Evolutionary conservation across 1,284 basidiomycete species (phyloP), one percentile per base, ranked within the genome.

Genomic region (Cryptococcus wingfieldii): DNA sequence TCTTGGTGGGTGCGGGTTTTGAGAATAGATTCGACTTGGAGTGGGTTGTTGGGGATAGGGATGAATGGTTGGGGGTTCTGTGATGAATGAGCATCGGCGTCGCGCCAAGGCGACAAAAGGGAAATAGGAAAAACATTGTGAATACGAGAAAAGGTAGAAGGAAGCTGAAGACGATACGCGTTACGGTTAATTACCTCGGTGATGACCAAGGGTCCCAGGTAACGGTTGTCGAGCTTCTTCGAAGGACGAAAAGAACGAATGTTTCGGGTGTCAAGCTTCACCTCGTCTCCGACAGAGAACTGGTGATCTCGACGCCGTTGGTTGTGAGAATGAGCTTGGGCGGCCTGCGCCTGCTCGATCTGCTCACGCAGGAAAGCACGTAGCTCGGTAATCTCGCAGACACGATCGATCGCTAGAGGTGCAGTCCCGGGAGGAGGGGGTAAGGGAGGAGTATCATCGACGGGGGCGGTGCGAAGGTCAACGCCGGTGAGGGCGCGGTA

Each of bases 401-500:
- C 38, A 2, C 3, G 3, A n/a, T 39, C 3, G 3, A 46, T 27
- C 0, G 28, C 18, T 25, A 25, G 12, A 23, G 6, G 25, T 23
- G 23, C 3, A 2, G 23, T 23, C 23, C 23, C 3, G 23, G 23
- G 23, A 23, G 23, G 23, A 2, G 23, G 23, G 2, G 23, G 23
- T 3, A 2, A 2, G 3, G 23, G 3, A 2, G 23, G 23, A 23
- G 3, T 23, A 3, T 23, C 23, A 16, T 23, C 19, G 6, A 1
- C 1, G 25, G 28, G 28, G 13, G 46, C 3, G 10, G 10, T 13
- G 2, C 13, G 4, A 2, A 6, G 46, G 7, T 31, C 16, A 23
- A 8, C 2, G 2, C 72, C 79, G n/a, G 69, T 60, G 49, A 77
- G 75, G 39, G 77, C 73, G 34, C 66, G 76, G 69, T 82, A 81